phyloP scores from a whole-genome alignment of 2,329 filamentous ascomycete genomes.

The Hymenoscyphus repandus region DNA sequence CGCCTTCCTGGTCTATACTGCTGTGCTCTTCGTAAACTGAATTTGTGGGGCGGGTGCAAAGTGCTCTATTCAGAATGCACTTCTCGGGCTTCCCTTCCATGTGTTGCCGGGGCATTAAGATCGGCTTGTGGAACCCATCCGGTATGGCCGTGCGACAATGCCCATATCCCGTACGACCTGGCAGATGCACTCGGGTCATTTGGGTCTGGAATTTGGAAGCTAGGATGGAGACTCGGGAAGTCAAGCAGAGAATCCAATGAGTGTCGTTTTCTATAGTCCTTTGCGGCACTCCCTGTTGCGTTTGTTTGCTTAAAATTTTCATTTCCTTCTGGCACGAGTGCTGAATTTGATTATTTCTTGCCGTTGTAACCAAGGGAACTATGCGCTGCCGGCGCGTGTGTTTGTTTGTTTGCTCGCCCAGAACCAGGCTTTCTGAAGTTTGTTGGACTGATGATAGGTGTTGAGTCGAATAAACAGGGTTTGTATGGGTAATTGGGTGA shows the following conservation, averaged over 20 bases:
- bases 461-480: too few species aligned
- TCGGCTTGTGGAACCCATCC: constrained; percentile 2
- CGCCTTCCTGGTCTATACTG: too few species aligned
- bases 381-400: constrained; percentile 14
- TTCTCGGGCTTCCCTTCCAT: background rate
- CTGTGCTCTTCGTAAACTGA: too few species aligned
- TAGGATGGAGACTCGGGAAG: too few species aligned
- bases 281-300: too few species aligned
- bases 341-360: too few species aligned
- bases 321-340: too few species aligned
- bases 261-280: background rate
- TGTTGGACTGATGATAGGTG: background rate
- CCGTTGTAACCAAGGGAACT: background rate
- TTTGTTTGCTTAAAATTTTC: too few species aligned
- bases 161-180: background rate
- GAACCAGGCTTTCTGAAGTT: too few species aligned
- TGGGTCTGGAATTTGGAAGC: too few species aligned
- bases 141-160: constrained; percentile 1
- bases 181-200: background rate
- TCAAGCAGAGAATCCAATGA: background rate
- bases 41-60: background rate
- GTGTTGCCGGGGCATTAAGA: background rate
- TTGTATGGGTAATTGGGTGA: too few species aligned
- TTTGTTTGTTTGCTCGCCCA: background rate
- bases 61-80: background rate